Percentiles rank a stretch among this genome's conserved stretches.
Evolutionary conservation across 2,329 filamentous ascomycete species (phyloP).

Genomic region (Aspergillus awamori): DNA sequence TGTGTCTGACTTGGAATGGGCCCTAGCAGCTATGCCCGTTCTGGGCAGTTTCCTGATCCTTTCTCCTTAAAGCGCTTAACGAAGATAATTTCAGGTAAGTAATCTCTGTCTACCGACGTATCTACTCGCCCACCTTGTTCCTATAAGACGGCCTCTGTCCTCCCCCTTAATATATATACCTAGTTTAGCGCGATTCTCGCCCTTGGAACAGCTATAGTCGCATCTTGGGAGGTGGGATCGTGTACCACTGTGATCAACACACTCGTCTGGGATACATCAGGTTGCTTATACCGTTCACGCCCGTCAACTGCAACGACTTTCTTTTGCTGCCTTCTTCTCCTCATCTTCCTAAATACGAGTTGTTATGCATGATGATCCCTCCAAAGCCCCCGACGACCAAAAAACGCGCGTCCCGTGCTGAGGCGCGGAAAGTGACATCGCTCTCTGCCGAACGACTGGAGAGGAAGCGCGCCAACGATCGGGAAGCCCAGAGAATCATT

Average conservation of each 20-base stretch:
- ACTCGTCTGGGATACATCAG: slow-evolving; percentile 19
- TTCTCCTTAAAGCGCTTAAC: slow-evolving; percentile 7
- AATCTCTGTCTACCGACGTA: slow-evolving; percentile 4
- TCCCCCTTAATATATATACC: slow-evolving; percentile 15
- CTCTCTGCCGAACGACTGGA: slow-evolving; percentile 61
- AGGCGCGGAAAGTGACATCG: slow-evolving; percentile 60
- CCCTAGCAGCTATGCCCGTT: neutral
- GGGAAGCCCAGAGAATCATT: slow-evolving; percentile 63
- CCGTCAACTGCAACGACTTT: slow-evolving; percentile 15
- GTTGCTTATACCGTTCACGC: slow-evolving; percentile 10
- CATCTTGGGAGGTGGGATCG: slow-evolving; percentile 17
- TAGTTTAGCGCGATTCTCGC: slow-evolving; percentile 25
- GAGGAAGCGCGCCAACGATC: slow-evolving; percentile 62
- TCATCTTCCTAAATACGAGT: slow-evolving; percentile 2
- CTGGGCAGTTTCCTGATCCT: slow-evolving; percentile 2
- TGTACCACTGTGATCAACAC: slow-evolving; percentile 14
- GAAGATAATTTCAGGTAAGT: slow-evolving; percentile 2
- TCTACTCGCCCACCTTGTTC: slow-evolving; percentile 18
- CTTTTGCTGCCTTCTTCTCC: slow-evolving; percentile 1
- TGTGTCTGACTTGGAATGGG: slow-evolving; percentile 4
- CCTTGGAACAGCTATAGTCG: slow-evolving; percentile 26
- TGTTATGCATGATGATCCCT: slow-evolving; percentile 27
- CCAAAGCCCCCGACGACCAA: slow-evolving; percentile 25
- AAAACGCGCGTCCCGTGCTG: slow-evolving; percentile 53
- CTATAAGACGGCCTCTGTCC: slow-evolving; percentile 12